These are phyloP conservation scores for Fremontodendron californicum DNA, from an alignment of 345 rosid genomes.

Conservation along the genomic window DNA sequence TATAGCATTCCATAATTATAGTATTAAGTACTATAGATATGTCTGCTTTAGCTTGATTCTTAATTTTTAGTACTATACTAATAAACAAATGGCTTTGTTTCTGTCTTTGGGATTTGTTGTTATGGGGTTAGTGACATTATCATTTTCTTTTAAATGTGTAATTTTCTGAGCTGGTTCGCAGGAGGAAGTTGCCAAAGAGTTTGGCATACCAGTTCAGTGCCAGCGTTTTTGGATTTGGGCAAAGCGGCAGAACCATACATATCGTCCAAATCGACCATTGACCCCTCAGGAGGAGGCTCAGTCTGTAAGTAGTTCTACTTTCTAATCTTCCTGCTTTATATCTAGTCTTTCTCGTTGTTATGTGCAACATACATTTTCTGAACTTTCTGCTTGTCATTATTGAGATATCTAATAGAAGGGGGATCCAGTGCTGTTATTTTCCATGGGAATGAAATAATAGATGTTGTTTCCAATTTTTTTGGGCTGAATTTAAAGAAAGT, in stretches of 20 bases:
- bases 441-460: neutral
- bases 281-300: conserved; percentile 80
- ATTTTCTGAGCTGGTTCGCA: conserved; percentile 28
- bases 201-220: conserved; percentile 78
- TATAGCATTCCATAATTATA: neutral
- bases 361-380: neutral
- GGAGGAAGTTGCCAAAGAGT: conserved; percentile 97
- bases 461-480: neutral
- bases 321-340: conserved; percentile 2
- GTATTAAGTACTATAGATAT: neutral
- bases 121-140: neutral
- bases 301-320: conserved; percentile 40
- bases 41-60: neutral
- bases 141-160: neutral
- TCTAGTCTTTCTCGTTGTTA: neutral
- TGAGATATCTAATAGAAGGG: neutral
- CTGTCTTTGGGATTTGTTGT: conserved; percentile 7
- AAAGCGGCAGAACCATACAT: conserved; percentile 93
- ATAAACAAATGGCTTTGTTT: conserved; percentile 3
- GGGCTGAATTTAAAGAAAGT: neutral
- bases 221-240: conserved; percentile 99
- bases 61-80: neutral
- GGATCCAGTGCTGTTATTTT: neutral
- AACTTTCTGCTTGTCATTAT: neutral
- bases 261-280: conserved; percentile 90